Conservation (phyloP, 1,139 yeast species). For the Wickerhamomyces sp. region DNA sequence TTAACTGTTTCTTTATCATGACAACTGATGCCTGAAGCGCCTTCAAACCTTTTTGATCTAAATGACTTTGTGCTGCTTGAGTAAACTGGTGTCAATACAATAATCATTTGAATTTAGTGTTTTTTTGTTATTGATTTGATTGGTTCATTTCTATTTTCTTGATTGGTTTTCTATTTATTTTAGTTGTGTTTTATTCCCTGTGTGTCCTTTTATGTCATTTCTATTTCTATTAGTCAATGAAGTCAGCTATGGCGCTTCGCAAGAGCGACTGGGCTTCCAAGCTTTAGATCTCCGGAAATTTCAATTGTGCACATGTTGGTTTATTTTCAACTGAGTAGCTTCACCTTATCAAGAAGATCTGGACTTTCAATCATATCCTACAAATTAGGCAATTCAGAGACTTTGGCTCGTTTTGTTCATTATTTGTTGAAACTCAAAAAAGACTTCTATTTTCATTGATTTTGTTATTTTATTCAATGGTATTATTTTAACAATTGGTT, state of each 20-base stretch:
- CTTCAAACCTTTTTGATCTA: constrained; percentile 25
- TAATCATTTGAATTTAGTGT: neutral
- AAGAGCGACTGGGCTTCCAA: constrained; percentile 5
- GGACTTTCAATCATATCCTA: neutral
- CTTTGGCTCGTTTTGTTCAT: constrained; percentile 1
- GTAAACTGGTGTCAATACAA: constrained; percentile 4
- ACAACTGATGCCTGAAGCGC: constrained; percentile 26
- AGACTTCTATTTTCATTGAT: too few relatives aligned
- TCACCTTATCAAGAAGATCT: neutral
- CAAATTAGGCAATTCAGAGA: neutral
- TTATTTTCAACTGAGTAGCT: too few relatives aligned
- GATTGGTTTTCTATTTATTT: neutral
- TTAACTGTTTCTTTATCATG: constrained; percentile 3
- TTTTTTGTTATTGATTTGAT: neutral
- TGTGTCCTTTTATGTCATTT: neutral
- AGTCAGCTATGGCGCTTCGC: constrained; percentile 6
- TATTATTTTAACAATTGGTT: neutral
- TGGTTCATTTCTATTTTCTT: neutral
- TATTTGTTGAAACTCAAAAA: constrained; percentile 1
- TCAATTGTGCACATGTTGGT: too few relatives aligned
- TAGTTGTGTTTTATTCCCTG: neutral
- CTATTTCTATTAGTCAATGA: neutral
- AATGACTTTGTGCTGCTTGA: constrained; percentile 26
- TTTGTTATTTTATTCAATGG: neutral
- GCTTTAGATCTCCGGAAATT: neutral